Evolutionary conservation across 495 filamentous ascomycete genomes (phyloP), one percentile per base, ranked within the genome.

Genomic region (Talaromyces thailandensis): DNA sequence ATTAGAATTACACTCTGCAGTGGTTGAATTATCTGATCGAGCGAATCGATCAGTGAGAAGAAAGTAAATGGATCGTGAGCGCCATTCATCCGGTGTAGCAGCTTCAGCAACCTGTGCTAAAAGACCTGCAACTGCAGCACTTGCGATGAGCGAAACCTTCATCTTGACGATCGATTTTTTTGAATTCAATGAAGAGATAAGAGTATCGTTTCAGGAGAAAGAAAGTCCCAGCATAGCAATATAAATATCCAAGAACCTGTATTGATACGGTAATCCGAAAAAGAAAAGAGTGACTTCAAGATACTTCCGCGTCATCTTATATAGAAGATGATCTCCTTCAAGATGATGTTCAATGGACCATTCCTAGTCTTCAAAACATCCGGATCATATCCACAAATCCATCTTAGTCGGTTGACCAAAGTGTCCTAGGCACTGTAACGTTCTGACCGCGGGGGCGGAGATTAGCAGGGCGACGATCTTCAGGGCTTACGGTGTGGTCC

Each of bases 1-100:
- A 4, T 18, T 72, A 9, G 82, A 70, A 74, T 85, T 72, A 66
- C 80, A 83, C 58, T 62, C 73, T 69, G 64, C 71, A 23, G 83
- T 85, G 1, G 83, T 88, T 40, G 84, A 88, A 24, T 81, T 80
- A 71, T 91, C 79, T 14, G 84, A 82, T 21, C 84, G 83, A 21
- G 85, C 89, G 64, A 93, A 88, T 11, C 90, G 82, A 73, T 92
- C 89, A 5, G 88, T 91, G 28, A 93, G 74, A 58, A 89, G 79
- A 68, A 90, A 88, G 67, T 91, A 92, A 63, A 91, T 87, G 12
- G 84, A 85, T 63, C 82, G 83, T 43, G 78, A 77, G 28, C 86
- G 78, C 86, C 86, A 88, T 62, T 82, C 72, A 8, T 73, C 79
- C 3, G 83, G 72, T 0, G 73, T 73, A 0, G 75, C 75, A 2